phyloP scores from a whole-genome alignment of 2,329 filamentous ascomycete genomes.

The Aureobasidium sp. region DNA sequence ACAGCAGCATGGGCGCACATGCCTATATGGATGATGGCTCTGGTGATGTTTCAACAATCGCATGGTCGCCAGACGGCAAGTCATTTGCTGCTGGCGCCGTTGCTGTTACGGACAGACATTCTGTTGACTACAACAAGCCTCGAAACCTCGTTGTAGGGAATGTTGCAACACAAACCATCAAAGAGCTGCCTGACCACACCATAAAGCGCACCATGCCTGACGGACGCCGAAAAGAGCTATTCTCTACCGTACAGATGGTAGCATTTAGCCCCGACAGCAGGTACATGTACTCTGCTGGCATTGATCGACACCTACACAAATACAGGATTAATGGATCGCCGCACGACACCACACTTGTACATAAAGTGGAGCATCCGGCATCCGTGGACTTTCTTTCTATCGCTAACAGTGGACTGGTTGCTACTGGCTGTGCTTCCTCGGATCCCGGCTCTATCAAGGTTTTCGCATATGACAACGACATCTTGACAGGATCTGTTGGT shows the following conservation, averaged over 20 bases:
- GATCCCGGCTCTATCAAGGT: slow-evolving; percentile 27
- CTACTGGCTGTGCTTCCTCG: slow-evolving; percentile 39
- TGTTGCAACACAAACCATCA: slow-evolving; percentile 33
- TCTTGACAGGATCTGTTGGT: no score
- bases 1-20: slow-evolving; percentile 36
- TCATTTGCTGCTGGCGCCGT: slow-evolving; percentile 52
- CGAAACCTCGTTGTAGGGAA: slow-evolving; percentile 53
- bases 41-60: slow-evolving; percentile 49
- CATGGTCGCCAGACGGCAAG: slow-evolving; percentile 50
- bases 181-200: slow-evolving; percentile 50
- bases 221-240: slow-evolving; percentile 47
- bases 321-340: background rate
- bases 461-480: slow-evolving; percentile 18
- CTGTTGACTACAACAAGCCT: slow-evolving; percentile 54
- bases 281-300: slow-evolving; percentile 36
- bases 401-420: slow-evolving; percentile 34
- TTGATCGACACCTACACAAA: slow-evolving; percentile 15
- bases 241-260: slow-evolving; percentile 50
- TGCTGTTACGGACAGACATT: slow-evolving; percentile 47
- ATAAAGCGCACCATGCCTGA: slow-evolving; percentile 35
- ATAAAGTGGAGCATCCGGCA: slow-evolving; percentile 36
- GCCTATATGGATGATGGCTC: slow-evolving; percentile 52
- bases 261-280: slow-evolving; percentile 43
- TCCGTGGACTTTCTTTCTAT: slow-evolving; percentile 47
- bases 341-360: background rate